Evolutionary conservation across 2,329 filamentous ascomycete species (phyloP).

Genomic region (Penicillium verrucosum): DNA sequence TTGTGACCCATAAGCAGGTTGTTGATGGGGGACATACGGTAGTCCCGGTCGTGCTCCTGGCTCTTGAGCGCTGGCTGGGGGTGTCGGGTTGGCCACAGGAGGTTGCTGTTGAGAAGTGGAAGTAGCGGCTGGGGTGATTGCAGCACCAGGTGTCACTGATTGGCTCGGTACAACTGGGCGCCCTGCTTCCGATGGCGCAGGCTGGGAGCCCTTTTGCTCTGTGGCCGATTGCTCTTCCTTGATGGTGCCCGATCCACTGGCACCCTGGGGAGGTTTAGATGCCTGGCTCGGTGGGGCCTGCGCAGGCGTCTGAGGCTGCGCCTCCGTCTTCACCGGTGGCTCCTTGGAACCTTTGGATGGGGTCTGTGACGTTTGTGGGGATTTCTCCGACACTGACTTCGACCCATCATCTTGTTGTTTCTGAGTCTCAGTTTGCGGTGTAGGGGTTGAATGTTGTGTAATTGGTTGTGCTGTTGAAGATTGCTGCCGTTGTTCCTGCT

Average conservation of each 20-base stretch:
- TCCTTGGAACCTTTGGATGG: constrained; percentile 13
- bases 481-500: constrained; percentile 37
- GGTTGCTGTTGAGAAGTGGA: constrained; percentile 21
- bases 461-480: constrained; percentile 11
- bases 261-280: constrained; percentile 9
- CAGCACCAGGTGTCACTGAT: constrained; percentile 4
- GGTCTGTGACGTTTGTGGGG: constrained; percentile 10
- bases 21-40: constrained; percentile 31
- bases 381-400: constrained; percentile 15
- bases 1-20: constrained; percentile 31
- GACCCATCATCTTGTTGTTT: constrained; percentile 24
- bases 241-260: constrained; percentile 17
- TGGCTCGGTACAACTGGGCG: constrained; percentile 14
- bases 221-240: constrained; percentile 30
- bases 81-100: constrained; percentile 24
- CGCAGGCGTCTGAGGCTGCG: constrained; percentile 11
- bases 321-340: neutral
- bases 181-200: constrained; percentile 5
- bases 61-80: constrained; percentile 21
- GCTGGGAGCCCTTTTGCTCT: constrained; percentile 9
- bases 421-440: constrained; percentile 25
- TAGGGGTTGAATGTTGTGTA: constrained; percentile 8
- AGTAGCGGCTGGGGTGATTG: constrained; percentile 8
- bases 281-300: neutral
- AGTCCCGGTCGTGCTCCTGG: constrained; percentile 27